phyloP scores from a whole-genome alignment of 352 stramenopile genomes.

The Phytopythium delawarense region DNA sequence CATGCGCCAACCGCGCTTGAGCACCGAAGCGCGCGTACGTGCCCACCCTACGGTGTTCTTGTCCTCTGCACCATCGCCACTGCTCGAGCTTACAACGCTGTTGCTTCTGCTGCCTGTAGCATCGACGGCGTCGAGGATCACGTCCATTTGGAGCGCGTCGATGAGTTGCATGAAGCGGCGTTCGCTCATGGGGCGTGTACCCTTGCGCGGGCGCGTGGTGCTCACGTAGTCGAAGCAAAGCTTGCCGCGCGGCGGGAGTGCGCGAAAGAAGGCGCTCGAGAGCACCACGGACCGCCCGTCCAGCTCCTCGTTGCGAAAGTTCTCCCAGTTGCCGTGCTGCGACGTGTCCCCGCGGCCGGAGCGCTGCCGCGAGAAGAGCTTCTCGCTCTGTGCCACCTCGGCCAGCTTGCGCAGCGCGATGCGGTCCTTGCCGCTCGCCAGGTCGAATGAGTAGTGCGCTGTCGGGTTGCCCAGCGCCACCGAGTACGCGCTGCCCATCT shows the following conservation, averaged over 20 bases:
- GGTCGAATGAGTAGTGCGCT: constrained; percentile 73
- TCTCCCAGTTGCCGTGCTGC: constrained; percentile 90
- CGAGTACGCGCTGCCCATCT: constrained; percentile 82
- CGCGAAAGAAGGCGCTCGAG: constrained; percentile 75
- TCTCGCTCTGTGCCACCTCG: constrained; percentile 80
- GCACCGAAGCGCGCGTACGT: constrained; percentile 31
- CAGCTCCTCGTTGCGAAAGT: constrained; percentile 89
- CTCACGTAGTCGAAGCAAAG: constrained; percentile 91
- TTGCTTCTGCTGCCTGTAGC: not conserved
- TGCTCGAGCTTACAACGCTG: not conserved
- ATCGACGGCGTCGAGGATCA: constrained; percentile 5
- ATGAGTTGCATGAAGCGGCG: constrained; percentile 76
- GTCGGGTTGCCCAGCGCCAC: constrained; percentile 83
- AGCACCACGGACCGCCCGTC: constrained; percentile 69
- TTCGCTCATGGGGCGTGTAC: constrained; percentile 55
- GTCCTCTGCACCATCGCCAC: not conserved
- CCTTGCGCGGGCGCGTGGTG: constrained; percentile 61
- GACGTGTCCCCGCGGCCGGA: constrained; percentile 66
- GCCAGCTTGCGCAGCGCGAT: constrained; percentile 75
- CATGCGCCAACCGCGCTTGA: constrained; percentile 34
- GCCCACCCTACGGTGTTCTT: not conserved
- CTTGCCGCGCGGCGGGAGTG: constrained; percentile 61
- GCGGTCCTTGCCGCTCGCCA: constrained; percentile 72
- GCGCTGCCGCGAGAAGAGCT: constrained; percentile 61
- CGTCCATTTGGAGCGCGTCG: constrained; percentile 48